Percentiles rank a stretch among this genome's conserved stretches.
Conservation (phyloP, 2,329 filamentous ascomycete genomes). For the Cladophialophora psammophila region DNA sequence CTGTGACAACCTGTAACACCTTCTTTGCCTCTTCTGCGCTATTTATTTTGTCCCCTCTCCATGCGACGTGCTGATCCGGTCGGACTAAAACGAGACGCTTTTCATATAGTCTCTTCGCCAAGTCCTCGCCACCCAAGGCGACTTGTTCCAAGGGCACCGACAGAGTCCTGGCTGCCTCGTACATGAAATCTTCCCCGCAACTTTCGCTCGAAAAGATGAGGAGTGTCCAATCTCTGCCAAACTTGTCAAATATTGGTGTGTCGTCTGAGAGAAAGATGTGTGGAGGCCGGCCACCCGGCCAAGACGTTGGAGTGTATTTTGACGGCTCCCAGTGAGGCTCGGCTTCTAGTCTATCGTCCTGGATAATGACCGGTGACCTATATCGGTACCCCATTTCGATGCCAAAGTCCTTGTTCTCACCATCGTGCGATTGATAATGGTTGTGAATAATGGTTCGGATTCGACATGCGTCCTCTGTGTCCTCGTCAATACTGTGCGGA, state of each 20-base stretch:
- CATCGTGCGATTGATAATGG: conserved; percentile 26
- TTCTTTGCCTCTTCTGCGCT: conserved; percentile 5
- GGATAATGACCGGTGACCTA: conserved; percentile 34
- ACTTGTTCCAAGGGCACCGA: conserved; percentile 20
- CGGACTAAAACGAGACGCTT: conserved; percentile 28
- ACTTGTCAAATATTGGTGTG: conserved; percentile 28
- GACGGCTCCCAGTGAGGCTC: conserved; percentile 21
- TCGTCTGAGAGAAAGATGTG: conserved; percentile 29
- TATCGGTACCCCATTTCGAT: conserved; percentile 39
- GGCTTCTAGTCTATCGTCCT: background rate
- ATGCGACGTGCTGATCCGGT: conserved; percentile 31
- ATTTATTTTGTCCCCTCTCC: conserved; percentile 22
- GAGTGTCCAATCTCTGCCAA: conserved; percentile 27
- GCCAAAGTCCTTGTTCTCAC: conserved; percentile 38
- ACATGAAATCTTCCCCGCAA: conserved; percentile 7
- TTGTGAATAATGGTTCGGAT: conserved; percentile 12
- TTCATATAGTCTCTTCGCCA: conserved; percentile 26
- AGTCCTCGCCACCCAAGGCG: conserved; percentile 12
- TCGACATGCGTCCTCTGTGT: conserved; percentile 19
- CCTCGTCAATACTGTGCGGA: conserved; percentile 8
- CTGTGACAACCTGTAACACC: conserved; percentile 9
- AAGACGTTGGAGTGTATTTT: conserved; percentile 25
- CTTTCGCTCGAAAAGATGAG: conserved; percentile 13
- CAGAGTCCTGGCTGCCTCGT: background rate
- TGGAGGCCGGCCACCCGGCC: conserved; percentile 26